Evolutionary conservation across 2,329 filamentous ascomycete species (phyloP).

Genomic region (Epichloe glyceriae): DNA sequence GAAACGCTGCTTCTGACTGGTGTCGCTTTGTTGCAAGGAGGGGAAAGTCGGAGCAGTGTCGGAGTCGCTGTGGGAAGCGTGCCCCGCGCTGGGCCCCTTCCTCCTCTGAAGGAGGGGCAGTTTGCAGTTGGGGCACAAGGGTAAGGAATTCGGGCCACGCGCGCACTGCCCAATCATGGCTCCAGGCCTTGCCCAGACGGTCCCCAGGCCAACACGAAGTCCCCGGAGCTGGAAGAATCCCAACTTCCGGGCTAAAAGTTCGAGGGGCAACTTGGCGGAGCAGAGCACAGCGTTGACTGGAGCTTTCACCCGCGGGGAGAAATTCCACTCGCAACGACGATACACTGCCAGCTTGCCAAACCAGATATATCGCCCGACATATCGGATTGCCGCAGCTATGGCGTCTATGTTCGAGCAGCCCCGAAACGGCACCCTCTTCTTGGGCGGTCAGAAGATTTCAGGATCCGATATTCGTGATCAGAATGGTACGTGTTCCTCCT

Average conservation of each 20-base stretch:
- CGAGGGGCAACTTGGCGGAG: slow-evolving; percentile 12
- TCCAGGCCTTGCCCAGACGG: no score
- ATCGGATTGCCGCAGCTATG: slow-evolving; percentile 41
- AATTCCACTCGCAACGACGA: slow-evolving; percentile 2
- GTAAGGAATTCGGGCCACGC: neutral
- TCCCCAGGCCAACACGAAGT: neutral
- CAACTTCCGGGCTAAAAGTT: slow-evolving; percentile 16
- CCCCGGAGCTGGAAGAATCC: slow-evolving; percentile 16
- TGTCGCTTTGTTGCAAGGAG: neutral
- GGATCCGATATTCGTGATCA: slow-evolving; percentile 94
- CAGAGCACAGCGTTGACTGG: slow-evolving; percentile 1
- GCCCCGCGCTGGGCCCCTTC: slow-evolving; percentile 7
- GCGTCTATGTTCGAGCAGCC: slow-evolving; percentile 92
- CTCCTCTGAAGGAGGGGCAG: slow-evolving; percentile 10
- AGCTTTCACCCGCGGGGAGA: slow-evolving; percentile 9
- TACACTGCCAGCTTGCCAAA: slow-evolving; percentile 4
- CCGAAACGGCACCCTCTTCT: slow-evolving; percentile 89
- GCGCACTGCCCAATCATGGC: no score
- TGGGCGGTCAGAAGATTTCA: slow-evolving; percentile 95
- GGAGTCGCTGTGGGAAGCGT: slow-evolving; percentile 1
- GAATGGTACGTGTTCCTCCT: slow-evolving; percentile 50
- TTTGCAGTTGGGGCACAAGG: slow-evolving; percentile 6
- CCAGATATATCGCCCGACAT: slow-evolving; percentile 4
- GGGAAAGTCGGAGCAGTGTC: neutral
- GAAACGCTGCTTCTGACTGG: neutral